Percentiles rank a stretch among this genome's conserved stretches.
Evolutionary conservation across 257 asterid genomes (phyloP).

Genomic region (Paraleonurus japonicus): DNA sequence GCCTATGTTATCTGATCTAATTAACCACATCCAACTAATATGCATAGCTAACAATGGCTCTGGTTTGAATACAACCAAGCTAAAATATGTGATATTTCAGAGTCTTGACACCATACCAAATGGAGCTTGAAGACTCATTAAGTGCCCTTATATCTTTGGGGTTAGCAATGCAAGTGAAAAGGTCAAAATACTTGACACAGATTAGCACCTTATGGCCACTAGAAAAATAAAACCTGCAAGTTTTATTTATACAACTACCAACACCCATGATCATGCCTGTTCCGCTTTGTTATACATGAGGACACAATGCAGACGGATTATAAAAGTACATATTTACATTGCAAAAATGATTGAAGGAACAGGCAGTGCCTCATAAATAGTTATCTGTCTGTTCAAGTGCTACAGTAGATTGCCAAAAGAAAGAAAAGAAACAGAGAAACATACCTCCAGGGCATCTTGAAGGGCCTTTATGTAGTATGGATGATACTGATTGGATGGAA

Average conservation of each 20-base stretch:
- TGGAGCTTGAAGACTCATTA: not conserved
- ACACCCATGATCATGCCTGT: not conserved
- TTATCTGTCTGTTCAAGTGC: not conserved
- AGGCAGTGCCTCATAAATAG: not conserved
- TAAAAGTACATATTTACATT: not conserved
- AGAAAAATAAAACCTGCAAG: not conserved
- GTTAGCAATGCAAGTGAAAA: not conserved
- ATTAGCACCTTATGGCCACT: not conserved
- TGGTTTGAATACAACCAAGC: not conserved
- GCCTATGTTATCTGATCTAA: not conserved
- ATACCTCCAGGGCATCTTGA: slow-evolving; percentile 67
- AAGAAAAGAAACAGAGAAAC: not conserved
- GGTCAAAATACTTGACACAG: not conserved
- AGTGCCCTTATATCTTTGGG: not conserved
- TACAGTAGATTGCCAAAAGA: not conserved
- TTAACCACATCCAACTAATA: not conserved
- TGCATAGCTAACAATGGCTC: not conserved
- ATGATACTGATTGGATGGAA: slow-evolving; percentile 75
- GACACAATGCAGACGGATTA: not conserved
- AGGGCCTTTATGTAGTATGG: slow-evolving; percentile 71
- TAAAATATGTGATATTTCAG: not conserved
- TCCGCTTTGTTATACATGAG: not conserved
- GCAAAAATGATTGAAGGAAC: not conserved
- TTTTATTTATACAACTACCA: not conserved
- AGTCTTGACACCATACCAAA: not conserved